Base-by-base conservation (phyloP, 371 early-diverging fungal species). In the Nematocida sp. region DNA sequence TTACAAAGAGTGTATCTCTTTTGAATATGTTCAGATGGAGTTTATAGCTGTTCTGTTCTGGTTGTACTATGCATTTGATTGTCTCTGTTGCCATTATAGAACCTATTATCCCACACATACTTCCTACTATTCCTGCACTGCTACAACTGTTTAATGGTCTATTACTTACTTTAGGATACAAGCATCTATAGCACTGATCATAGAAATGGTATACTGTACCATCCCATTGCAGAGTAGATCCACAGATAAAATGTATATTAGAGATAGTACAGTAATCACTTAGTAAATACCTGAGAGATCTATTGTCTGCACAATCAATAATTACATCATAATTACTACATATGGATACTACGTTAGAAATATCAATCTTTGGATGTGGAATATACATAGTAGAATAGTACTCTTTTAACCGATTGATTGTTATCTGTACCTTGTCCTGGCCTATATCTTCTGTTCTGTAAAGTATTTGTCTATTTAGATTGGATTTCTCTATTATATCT, bases 71-170 rank as follows among this genome's bases (percentile, higher is more conserved):
- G 3, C 46, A 7, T 65, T 94, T 95, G 70, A 95, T 89, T 1
- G 88, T 90, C 82, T 95, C 94, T 54, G 92, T 84, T 25, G 95
- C 96, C 85, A 95, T 91, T 40, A 95, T 77, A 34, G 87, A 89
- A 27, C 98, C 98, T 74, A 98, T 89, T 34, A 94, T 84, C 4
- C 98, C 98, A 55, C 81, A 82, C 78, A 85, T 78, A 41, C 89
- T 89, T 38, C 99, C 99, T 43, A 96, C 81, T 5, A 98, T 95
- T n/a, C 99, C 99, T n/a, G 89, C 90, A 77, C 93, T 93, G 13
- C 88, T 86, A 82, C 99, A 98, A 79, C 87, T 90, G 3, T 92
- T 90, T 5, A 45, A 27, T 5, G 93, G 91, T 17, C 90, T 92
- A 17, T 78, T 86, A 32, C 74, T 76, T n/a, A 46, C 47, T 31